Base-by-base conservation (phyloP, 768 basidiomycete species). In the Hydnomerulius pinastri region DNA sequence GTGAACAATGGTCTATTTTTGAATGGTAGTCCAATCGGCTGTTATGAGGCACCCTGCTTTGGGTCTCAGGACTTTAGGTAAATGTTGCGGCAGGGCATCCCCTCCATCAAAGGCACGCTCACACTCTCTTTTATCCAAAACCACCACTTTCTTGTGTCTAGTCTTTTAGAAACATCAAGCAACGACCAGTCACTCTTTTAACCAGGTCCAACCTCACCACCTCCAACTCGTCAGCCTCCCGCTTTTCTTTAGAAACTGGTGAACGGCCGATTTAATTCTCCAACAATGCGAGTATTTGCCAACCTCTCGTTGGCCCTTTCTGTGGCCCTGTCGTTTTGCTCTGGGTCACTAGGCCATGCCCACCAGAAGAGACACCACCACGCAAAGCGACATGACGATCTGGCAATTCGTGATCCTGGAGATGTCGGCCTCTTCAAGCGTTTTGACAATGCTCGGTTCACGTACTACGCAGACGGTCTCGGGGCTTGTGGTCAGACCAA, bases 391-490 rank as follows among this genome's bases (percentile, higher is more conserved):
- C 56, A 60, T 13, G 35, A 24, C 32, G 61, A 60, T 51, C 56
- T 66, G 38, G 50, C 57, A 10, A 62, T 51, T 25, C 64, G 69
- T 5, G 63, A 55, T 37, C 53, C 60, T 17, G 64, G 69, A 4
- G 51, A 64, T 24, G 23, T 65, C 23, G 18, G 42, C 15, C 35
- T 64, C 29, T 54, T 53, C 53, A 59, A 59, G 50, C 65, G 63
- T 43, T 58, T 50, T 36, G 45, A 58, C 47, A 37, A 45, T 25
- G 46, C 48, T 25, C 68, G 68, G 27, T 52, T 71, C 40, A 77
- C 75, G 1, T 77, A 53, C 56, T 77, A 69, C 44, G 68, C 70
- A 17, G 72, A 62, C 23, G 76, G 77, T 21, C 66, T 78, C 11
- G 77, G 77, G 18, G 72, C 77, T 48, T 78, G 77, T 49, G 77